Evolutionary conservation across 306 rosid genomes (phyloP), one percentile per base, ranked within the genome.

Genomic region (Arachis stenosperma): DNA sequence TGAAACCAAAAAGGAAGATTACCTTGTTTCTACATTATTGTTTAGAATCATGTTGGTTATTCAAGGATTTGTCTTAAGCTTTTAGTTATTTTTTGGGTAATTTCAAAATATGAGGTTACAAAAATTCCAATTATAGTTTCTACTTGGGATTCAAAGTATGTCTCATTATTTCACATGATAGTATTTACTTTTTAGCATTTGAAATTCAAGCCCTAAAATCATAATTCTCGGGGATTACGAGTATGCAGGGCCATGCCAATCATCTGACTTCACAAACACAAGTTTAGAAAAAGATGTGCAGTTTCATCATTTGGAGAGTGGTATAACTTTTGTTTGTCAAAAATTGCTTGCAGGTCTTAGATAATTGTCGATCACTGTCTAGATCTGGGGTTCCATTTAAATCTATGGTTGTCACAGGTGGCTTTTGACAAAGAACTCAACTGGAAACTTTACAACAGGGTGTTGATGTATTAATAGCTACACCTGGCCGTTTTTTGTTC

Each of bases 331-430:
- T 37, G 37, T 56, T 54, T 63, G 33, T 53, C 36, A 52, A 22
- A 22, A 22, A 22, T 71, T 22, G n/a, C 79, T 39, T 70, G 73
- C 86, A 90, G 96, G 97, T 93, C 71, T 85, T 93, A 69, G 70
- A 70, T 70, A 86, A 82, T 78, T 91, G 98, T 77, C 89, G 98
- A 67, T 85, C 92, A 13, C 71, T 91, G 37, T 89, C 98, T 66
- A 93, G 87, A 79, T 86, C 75, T 53, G 98, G 98, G 41, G 86
- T 89, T 69, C 98, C 92, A 41, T 87, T 93, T 79, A 91, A 88
- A 85, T 93, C 98, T 69, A 86, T 93, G 96, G 86, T 86, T 64
- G 92, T 85, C 56, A 93, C 98, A 0, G 98, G 98, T 37, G 97
- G 98, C 71, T 88, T 88, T 75, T 85, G 88, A 47, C 96, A 89